These are phyloP conservation scores for Cornus controversa DNA, from an alignment of 148 eudicot genomes.

Conservation along the genomic window DNA sequence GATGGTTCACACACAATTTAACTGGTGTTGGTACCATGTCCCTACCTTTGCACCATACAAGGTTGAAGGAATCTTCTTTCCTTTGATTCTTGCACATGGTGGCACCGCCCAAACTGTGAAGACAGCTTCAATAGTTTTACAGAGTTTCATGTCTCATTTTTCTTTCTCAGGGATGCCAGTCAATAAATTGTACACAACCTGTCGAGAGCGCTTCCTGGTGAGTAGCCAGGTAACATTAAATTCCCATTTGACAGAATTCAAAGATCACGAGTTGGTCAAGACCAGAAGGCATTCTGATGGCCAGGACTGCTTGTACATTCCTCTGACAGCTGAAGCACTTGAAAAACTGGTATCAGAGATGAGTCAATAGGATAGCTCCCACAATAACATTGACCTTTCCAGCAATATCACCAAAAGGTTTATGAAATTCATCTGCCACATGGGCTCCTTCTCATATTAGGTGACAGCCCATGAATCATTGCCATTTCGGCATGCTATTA, in stretches of 20 bases:
- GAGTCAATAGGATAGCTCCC: slow-evolving; percentile 49
- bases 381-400: too few relatives aligned
- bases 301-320: slow-evolving; percentile 84
- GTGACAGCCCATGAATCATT: too few relatives aligned
- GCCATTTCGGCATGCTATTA: too few relatives aligned
- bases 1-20: slow-evolving; percentile 93
- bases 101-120: slow-evolving; percentile 73
- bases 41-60: slow-evolving; percentile 94
- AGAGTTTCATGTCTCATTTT: slow-evolving; percentile 71
- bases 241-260: slow-evolving; percentile 89
- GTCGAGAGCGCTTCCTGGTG: slow-evolving; percentile 85
- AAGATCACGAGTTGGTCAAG: slow-evolving; percentile 88
- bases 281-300: slow-evolving; percentile 78
- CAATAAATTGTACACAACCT: slow-evolving; percentile 54
- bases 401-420: too few relatives aligned
- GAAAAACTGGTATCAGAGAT: slow-evolving; percentile 71
- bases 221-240: slow-evolving; percentile 89
- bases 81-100: slow-evolving; percentile 73
- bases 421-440: too few relatives aligned
- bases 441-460: too few relatives aligned
- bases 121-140: slow-evolving; percentile 85
- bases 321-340: slow-evolving; percentile 74
- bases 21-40: slow-evolving; percentile 90
- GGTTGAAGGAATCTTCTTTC: slow-evolving; percentile 70
- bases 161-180: slow-evolving; percentile 67